Conservation (phyloP, 805 yeast species). For the Starmerella gropengiesseri region DNA sequence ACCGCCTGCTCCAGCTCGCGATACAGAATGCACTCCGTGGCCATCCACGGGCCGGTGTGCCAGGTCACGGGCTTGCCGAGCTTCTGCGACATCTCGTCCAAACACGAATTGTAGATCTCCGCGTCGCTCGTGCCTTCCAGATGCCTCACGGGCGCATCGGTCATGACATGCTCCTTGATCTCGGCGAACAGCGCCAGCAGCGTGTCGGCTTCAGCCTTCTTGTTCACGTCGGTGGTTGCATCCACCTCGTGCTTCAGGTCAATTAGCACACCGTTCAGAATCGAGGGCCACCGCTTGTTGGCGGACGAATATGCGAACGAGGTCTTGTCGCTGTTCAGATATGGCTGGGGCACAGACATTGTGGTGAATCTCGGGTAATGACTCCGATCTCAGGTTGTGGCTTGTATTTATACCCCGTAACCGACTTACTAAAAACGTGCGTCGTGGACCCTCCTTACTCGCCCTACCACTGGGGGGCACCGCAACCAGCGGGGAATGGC, state of each 20-base stretch:
- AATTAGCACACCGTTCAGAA: slow-evolving; percentile 53
- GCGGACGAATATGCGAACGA: slow-evolving; percentile 81
- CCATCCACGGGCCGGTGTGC: slow-evolving; percentile 85
- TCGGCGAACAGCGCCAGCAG: slow-evolving; percentile 36
- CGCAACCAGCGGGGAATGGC: too few relatives aligned
- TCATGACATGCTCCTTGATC: slow-evolving; percentile 34
- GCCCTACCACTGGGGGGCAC: too few relatives aligned
- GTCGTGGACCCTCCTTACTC: too few relatives aligned
- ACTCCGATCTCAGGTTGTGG: too few relatives aligned
- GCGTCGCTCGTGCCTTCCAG: slow-evolving; percentile 37
- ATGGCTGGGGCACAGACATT: slow-evolving; percentile 15
- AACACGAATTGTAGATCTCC: slow-evolving; percentile 41
- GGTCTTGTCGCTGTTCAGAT: slow-evolving; percentile 37
- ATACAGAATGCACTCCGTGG: slow-evolving; percentile 74
- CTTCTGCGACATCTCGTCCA: slow-evolving; percentile 25
- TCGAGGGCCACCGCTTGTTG: slow-evolving; percentile 76
- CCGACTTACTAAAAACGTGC: too few relatives aligned
- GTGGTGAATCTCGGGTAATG: too few relatives aligned
- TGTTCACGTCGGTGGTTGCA: slow-evolving; percentile 23
- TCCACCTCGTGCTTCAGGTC: slow-evolving; percentile 43
- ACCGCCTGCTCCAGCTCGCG: slow-evolving; percentile 34
- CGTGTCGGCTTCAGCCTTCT: slow-evolving; percentile 37
- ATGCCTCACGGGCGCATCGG: slow-evolving; percentile 37
- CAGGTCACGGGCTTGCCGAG: slow-evolving; percentile 39
- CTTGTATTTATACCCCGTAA: too few relatives aligned